Conservation (phyloP, 1,139 yeast species). For the Debaryomycetaceae sp. region DNA sequence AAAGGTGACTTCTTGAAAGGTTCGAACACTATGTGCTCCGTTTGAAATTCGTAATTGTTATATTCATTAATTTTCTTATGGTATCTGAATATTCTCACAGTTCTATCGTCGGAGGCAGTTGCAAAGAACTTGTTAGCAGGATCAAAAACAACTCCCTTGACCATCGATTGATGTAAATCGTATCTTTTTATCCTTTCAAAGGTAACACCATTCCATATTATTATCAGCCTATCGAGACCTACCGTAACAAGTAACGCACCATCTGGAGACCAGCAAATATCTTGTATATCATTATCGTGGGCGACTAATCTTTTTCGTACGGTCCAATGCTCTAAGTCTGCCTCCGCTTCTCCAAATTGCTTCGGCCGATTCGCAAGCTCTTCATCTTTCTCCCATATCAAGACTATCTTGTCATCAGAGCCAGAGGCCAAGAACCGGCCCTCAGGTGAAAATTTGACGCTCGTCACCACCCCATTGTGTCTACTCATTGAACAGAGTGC, state of each 20-base stretch:
- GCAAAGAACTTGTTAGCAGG: constrained; percentile 98
- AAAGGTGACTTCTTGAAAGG: constrained; percentile 90
- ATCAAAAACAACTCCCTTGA: constrained; percentile 94
- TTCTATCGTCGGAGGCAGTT: constrained; percentile 92
- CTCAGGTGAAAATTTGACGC: constrained; percentile 87
- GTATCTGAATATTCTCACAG: constrained; percentile 82
- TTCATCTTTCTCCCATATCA: constrained; percentile 92
- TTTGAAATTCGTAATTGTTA: constrained; percentile 72
- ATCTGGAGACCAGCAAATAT: constrained; percentile 97
- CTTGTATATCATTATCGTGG: constrained; percentile 96
- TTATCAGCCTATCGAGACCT: constrained; percentile 86
- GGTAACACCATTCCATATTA: constrained; percentile 91
- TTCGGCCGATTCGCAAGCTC: constrained; percentile 42
- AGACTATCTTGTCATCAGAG: constrained; percentile 86
- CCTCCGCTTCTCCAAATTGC: constrained; percentile 49
- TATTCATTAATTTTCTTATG: constrained; percentile 62
- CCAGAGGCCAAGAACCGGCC: constrained; percentile 92
- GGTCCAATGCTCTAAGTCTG: constrained; percentile 87
- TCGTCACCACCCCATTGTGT: constrained; percentile 92
- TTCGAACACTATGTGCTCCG: constrained; percentile 76
- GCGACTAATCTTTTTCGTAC: constrained; percentile 89
- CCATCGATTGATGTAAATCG: constrained; percentile 92
- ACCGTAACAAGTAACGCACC: constrained; percentile 86
- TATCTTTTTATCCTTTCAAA: constrained; percentile 86
- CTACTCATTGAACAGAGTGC: constrained; percentile 80